Conservation (phyloP, 2,329 filamentous ascomycete genomes). For the Gnomoniopsis smithogilvyi region DNA sequence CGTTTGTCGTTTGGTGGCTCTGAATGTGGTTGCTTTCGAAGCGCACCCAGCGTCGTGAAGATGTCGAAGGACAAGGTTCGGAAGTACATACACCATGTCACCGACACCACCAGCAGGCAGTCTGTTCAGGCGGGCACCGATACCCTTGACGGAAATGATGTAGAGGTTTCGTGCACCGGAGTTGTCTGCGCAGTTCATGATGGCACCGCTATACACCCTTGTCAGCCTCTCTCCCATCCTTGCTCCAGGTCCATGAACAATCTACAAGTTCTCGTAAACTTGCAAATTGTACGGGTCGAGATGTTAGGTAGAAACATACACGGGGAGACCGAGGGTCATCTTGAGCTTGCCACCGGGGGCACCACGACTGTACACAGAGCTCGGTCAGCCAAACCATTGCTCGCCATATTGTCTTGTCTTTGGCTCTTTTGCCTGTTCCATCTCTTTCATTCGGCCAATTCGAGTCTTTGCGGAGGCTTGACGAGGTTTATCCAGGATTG, state of each 20-base stretch:
- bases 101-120: conserved; percentile 96
- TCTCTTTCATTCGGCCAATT: conserved; percentile 5
- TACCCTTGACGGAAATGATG: conserved; percentile 99
- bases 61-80: background rate
- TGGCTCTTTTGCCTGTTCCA: background rate
- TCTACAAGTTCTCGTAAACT: conserved; percentile 10
- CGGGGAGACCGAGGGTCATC: conserved; percentile 99
- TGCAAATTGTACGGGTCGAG: conserved; percentile 8
- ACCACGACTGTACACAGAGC: conserved; percentile 60
- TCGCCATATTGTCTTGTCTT: background rate
- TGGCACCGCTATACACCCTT: conserved; percentile 69
- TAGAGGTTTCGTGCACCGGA: conserved; percentile 97
- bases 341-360: conserved; percentile 99
- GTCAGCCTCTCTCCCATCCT: conserved; percentile 22
- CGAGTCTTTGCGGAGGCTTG: conserved; percentile 6
- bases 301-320: conserved; percentile 64
- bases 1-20: background rate
- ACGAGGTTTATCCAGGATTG: too few relatives aligned
- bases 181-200: conserved; percentile 99
- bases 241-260: background rate
- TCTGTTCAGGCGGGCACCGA: conserved; percentile 95
- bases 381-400: conserved; percentile 30
- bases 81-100: conserved; percentile 74
- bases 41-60: background rate
- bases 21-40: background rate